These are phyloP conservation scores for Yarrowia divulgata DNA, from an alignment of 805 yeast genomes.

Conservation along the genomic window DNA sequence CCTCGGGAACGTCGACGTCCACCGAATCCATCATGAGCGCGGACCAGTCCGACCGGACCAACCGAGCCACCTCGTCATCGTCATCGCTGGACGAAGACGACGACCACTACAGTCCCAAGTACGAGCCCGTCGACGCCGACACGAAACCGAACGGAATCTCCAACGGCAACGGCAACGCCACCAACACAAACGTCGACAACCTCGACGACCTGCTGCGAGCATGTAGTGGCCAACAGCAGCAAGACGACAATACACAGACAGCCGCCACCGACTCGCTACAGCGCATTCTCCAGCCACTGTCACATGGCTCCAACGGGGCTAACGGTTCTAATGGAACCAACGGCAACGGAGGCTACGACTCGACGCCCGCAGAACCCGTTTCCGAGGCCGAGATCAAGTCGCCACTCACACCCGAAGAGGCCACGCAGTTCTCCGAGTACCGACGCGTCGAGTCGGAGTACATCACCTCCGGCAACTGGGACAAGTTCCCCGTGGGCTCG, in stretches of 20 bases:
- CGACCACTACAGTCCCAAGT: slow-evolving; percentile 39
- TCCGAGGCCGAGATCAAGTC: slow-evolving; percentile 43
- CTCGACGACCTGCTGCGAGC: slow-evolving; percentile 21
- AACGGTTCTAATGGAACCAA: neutral
- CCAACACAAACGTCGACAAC: slow-evolving; percentile 3
- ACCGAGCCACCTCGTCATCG: slow-evolving; percentile 21
- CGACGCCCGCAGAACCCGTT: slow-evolving; percentile 18
- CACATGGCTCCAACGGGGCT: neutral
- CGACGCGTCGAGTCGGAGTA: slow-evolving; percentile 60
- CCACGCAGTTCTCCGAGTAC: slow-evolving; percentile 57
- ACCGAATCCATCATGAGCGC: slow-evolving; percentile 28
- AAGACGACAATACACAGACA: neutral
- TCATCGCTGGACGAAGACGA: slow-evolving; percentile 38
- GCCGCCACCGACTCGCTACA: slow-evolving; percentile 24
- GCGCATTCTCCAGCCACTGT: slow-evolving; percentile 18
- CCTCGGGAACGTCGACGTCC: slow-evolving; percentile 31
- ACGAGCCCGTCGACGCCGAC: slow-evolving; percentile 14
- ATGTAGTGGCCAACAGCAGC: slow-evolving; percentile 21
- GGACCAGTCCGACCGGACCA: slow-evolving; percentile 7
- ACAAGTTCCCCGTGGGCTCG: slow-evolving; percentile 75
- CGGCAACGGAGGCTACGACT: slow-evolving; percentile 2
- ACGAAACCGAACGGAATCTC: neutral
- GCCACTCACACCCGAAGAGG: slow-evolving; percentile 61
- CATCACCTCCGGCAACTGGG: slow-evolving; percentile 63
- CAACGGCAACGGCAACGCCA: neutral